These are phyloP conservation scores for Xylaria hypoxylon DNA, from an alignment of 2,329 filamentous ascomycete species.

Conservation along the genomic window DNA sequence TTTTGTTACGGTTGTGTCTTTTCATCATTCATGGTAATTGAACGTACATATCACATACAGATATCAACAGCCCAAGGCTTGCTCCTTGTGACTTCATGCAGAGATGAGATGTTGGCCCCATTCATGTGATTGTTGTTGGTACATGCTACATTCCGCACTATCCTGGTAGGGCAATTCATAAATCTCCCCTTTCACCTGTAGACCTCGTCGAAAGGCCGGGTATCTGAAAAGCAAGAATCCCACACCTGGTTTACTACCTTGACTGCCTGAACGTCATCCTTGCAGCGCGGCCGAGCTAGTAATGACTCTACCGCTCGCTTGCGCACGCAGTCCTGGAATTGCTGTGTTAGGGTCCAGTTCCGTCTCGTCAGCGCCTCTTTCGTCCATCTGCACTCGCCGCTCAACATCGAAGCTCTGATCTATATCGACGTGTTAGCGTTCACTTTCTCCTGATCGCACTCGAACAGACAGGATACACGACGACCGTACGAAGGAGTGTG, in stretches of 20 bases:
- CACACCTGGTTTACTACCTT: slow-evolving; percentile 97
- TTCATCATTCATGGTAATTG: slow-evolving; percentile 37
- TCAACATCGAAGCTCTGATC: slow-evolving; percentile 93
- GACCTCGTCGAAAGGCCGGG: slow-evolving; percentile 95
- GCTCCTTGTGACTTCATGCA: slow-evolving; percentile 18
- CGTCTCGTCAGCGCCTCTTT: slow-evolving; percentile 86
- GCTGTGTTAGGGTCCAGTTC: slow-evolving; percentile 89
- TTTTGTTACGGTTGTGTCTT: slow-evolving; percentile 33
- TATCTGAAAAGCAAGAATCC: slow-evolving; percentile 96
- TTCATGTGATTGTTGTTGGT: slow-evolving; percentile 28
- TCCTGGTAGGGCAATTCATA: slow-evolving; percentile 6
- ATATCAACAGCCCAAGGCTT: slow-evolving; percentile 17
- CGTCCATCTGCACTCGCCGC: slow-evolving; percentile 91
- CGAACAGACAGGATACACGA: not conserved
- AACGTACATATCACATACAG: slow-evolving; percentile 29
- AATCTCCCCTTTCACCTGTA: slow-evolving; percentile 71
- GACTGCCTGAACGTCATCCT: slow-evolving; percentile 85
- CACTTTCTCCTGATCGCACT: not conserved
- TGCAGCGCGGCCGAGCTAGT: slow-evolving; percentile 80
- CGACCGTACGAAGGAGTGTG: too few relatives aligned
- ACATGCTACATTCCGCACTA: slow-evolving; percentile 20
- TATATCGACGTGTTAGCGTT: slow-evolving; percentile 51
- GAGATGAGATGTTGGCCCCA: slow-evolving; percentile 13
- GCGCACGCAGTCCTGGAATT: slow-evolving; percentile 93
- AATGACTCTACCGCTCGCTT: slow-evolving; percentile 83